Conservation (phyloP, 805 yeast genomes). For the Huiozyma sinensis region DNA sequence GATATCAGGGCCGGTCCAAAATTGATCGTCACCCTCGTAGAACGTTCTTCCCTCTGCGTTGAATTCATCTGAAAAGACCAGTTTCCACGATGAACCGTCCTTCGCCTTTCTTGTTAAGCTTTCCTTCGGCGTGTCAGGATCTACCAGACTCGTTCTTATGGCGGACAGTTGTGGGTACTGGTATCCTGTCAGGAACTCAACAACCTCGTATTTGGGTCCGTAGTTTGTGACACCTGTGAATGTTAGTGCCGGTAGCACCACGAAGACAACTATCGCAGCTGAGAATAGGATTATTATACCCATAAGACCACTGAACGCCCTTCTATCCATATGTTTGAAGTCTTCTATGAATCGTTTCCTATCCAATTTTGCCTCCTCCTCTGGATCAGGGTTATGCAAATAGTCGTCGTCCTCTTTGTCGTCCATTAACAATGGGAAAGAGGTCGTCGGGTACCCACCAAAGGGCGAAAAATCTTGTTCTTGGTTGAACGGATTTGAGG, state of each 20-base stretch:
- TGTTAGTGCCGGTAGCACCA: constrained; percentile 75
- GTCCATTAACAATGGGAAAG: constrained; percentile 82
- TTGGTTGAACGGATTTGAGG: constrained; percentile 17
- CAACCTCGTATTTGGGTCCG: constrained; percentile 3
- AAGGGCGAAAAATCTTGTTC: constrained; percentile 76
- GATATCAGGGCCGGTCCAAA: constrained; percentile 75
- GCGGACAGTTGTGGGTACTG: constrained; percentile 42
- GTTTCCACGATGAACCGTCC: constrained; percentile 61
- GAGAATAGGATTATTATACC: constrained; percentile 48
- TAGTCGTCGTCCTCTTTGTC: constrained; percentile 95
- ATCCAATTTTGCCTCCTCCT: constrained; percentile 79
- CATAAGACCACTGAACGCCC: constrained; percentile 48
- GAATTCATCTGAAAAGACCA: constrained; percentile 88
- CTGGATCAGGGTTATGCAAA: constrained; percentile 92
- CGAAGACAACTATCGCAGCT: constrained; percentile 56
- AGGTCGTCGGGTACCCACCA: constrained; percentile 95
- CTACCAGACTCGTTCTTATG: constrained; percentile 42
- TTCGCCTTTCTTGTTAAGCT: constrained; percentile 41
- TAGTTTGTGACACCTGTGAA: constrained; percentile 54
- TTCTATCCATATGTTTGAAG: constrained; percentile 53
- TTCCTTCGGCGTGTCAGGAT: constrained; percentile 49
- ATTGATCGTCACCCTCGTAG: constrained; percentile 85
- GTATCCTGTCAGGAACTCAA: constrained; percentile 37
- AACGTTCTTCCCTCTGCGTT: constrained; percentile 83
- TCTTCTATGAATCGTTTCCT: constrained; percentile 56